These are phyloP conservation scores for Beauveria australis DNA, from an alignment of 2,329 filamentous ascomycete species.

Conservation along the genomic window DNA sequence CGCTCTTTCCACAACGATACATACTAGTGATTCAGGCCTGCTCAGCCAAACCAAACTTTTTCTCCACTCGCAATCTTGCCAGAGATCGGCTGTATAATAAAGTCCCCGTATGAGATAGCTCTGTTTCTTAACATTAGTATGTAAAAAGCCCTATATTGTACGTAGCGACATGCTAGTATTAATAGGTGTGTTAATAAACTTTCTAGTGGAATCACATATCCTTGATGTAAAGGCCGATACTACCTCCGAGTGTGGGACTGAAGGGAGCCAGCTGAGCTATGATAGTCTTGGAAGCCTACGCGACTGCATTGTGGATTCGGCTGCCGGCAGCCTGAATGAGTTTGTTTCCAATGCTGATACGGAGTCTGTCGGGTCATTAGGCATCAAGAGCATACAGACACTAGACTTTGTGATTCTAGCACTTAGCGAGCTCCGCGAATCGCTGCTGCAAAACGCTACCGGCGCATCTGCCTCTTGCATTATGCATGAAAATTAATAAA, in stretches of 20 bases:
- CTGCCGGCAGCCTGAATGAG: background rate
- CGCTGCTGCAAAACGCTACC: background rate
- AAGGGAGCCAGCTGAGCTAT: background rate
- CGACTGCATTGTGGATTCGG: background rate
- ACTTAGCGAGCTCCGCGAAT: background rate
- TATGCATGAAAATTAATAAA: background rate
- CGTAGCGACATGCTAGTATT: background rate
- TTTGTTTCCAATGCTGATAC: background rate
- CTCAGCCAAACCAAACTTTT: background rate
- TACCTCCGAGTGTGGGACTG: background rate
- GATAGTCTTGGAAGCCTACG: background rate
- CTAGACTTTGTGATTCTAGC: background rate
- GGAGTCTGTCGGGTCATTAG: background rate
- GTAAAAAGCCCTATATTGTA: background rate
- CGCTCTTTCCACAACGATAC: background rate
- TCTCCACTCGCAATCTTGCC: background rate
- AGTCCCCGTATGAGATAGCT: background rate
- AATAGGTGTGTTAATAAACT: background rate
- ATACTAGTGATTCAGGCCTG: background rate
- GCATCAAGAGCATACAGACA: background rate
- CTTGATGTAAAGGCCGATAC: background rate
- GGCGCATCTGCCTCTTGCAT: background rate
- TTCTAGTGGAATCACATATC: background rate
- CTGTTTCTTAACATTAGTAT: background rate
- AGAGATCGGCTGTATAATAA: background rate